phyloP scores from a whole-genome alignment of 2,329 filamentous ascomycete genomes.

The Neonectria faginata region DNA sequence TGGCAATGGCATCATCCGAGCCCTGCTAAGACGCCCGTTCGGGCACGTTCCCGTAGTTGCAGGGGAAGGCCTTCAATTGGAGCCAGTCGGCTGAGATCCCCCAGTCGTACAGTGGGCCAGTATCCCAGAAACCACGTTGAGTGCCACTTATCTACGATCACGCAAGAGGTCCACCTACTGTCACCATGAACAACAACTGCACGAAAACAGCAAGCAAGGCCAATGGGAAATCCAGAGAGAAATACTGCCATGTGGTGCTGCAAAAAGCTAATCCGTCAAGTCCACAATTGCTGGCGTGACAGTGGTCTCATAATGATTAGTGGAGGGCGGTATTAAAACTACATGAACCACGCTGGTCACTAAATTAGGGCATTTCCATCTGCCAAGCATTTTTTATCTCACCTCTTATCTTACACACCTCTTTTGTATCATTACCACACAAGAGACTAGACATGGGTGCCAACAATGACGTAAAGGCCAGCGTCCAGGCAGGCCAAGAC shows the following conservation, averaged over 20 bases:
- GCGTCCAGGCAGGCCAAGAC: constrained; percentile 3
- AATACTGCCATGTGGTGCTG: not conserved
- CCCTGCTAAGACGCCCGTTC: not conserved
- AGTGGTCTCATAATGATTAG: not conserved
- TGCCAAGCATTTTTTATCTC: not conserved
- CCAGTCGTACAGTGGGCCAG: not conserved
- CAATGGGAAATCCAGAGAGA: not conserved
- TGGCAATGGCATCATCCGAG: not conserved
- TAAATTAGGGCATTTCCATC: not conserved
- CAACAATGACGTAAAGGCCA: not conserved
- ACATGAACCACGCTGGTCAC: not conserved
- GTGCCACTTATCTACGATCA: not conserved
- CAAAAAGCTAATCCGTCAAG: not conserved
- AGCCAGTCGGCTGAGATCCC: not conserved
- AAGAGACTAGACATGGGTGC: not conserved
- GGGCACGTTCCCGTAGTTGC: not conserved
- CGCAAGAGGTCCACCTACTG: constrained; percentile 24
- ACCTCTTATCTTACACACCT: not conserved
- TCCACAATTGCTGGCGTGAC: constrained; percentile 10
- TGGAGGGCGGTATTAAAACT: not conserved
- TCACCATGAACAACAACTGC: constrained; percentile 9
- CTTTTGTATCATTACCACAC: not conserved
- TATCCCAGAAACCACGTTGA: not conserved
- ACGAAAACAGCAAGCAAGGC: not conserved
- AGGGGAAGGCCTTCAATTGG: not conserved